A percentile compares a stretch with the other conserved stretches of the same genome.
These are phyloP conservation scores for Leptomonas pyrrhocoris DNA, from an alignment of 208 protist genomes.

Conservation along the genomic window DNA sequence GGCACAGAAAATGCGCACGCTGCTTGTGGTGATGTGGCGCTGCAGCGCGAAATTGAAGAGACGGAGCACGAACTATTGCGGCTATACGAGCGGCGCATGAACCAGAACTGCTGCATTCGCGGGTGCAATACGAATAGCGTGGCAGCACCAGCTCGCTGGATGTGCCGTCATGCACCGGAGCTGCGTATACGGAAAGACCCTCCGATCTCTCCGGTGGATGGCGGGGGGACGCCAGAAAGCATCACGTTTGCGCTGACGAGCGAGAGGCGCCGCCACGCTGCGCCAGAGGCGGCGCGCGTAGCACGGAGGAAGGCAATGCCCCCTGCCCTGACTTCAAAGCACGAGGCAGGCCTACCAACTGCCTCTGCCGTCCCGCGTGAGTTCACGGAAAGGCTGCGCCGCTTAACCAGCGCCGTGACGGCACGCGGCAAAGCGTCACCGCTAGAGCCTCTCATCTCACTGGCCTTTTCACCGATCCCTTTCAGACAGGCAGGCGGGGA, in stretches of 20 bases:
- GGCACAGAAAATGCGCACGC: not conserved
- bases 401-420: not conserved
- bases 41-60: conserved; percentile 29
- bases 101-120: not conserved
- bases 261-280: conserved; percentile 4
- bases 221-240: conserved; percentile 22
- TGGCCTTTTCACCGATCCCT: not conserved
- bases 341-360: no score
- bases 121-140: not conserved
- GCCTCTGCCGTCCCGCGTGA: not conserved
- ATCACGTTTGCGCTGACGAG: conserved; percentile 24
- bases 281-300: not conserved
- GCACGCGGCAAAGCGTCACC: not conserved
- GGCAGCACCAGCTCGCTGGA: not conserved
- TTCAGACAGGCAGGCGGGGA: not conserved
- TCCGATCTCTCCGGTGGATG: not conserved
- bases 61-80: conserved; percentile 28
- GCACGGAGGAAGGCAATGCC: not conserved
- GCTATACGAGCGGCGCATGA: conserved; percentile 5
- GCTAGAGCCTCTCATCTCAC: not conserved
- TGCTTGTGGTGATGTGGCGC: not conserved
- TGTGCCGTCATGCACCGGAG: not conserved
- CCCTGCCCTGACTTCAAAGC: not conserved
- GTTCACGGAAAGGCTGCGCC: conserved; percentile 7
- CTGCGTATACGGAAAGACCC: not conserved